Evolutionary conservation across 345 rosid genomes (phyloP).

Genomic region (Syzygium aqueum): DNA sequence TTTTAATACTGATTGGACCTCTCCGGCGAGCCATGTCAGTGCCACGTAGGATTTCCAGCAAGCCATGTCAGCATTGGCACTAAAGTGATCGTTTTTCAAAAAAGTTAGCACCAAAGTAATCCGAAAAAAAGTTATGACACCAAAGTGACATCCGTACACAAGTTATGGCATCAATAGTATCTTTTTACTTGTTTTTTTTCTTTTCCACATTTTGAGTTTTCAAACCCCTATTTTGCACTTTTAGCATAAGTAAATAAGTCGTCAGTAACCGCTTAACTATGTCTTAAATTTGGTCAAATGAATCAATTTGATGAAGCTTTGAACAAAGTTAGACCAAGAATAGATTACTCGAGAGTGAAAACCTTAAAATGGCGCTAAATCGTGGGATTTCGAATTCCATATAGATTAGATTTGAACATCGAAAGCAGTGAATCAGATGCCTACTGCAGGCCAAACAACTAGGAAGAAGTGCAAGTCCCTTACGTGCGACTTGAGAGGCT

Average conservation of each 20-base stretch:
- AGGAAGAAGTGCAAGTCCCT: not conserved
- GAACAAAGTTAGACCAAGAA: not conserved
- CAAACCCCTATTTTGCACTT: no score
- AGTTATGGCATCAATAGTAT: no score
- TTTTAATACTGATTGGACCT: no score
- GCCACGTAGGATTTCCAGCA: no score
- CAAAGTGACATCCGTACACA: no score
- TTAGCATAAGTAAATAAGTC: not conserved
- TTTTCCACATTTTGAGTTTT: no score
- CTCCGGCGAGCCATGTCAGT: no score
- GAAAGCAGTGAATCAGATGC: not conserved
- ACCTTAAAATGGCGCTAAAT: not conserved
- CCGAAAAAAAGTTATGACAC: no score
- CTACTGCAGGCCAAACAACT: not conserved
- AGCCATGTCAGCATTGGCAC: no score
- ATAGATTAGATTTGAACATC: not conserved
- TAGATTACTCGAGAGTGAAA: not conserved
- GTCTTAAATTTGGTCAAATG: not conserved
- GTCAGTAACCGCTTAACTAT: not conserved
- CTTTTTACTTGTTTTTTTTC: no score
- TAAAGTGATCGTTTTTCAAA: no score
- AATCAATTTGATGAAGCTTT: not conserved
- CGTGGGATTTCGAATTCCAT: not conserved
- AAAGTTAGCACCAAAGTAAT: no score
- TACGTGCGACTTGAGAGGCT: not conserved